Evolutionary conservation across 202 grass and related monocot species (phyloP), one percentile per base, ranked within the genome.

Genomic region (Panicum hallii): DNA sequence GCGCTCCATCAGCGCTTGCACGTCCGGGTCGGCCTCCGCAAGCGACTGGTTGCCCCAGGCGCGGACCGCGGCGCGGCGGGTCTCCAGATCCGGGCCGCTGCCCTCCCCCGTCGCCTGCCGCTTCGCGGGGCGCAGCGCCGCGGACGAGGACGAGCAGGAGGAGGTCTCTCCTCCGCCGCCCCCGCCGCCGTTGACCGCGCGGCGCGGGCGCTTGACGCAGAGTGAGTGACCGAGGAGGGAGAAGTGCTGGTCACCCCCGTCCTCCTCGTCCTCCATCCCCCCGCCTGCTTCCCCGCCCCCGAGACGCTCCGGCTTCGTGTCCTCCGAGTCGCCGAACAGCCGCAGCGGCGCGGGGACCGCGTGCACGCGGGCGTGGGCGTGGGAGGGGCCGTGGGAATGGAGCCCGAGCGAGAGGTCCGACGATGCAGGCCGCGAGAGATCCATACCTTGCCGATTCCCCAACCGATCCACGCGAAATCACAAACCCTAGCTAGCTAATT

Each of bases 341-440:
- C 70, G 90, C 75, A 79, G 47, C 44, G 80, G 89, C 43, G 72
- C 70, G 11, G 63, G 49, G 19, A 77, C 34, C 9, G 68, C 63
- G 75, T 90, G 80, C 68, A 9, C 75, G 45, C 80, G 74, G 22
- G 69, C 57, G 46, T 83, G 79, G 38, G 34, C 66, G 56, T 67
- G 58, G 13, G 55, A 26, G 17, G 72, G 65, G 1, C 55, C 61
- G 14, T 83, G 89, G 9, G 84, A 54, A 60, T 92, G 93, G 67
- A 99, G 87, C 0, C 90, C 91, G 9, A 99, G 91, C 49, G 97
- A 94, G 55, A 99, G 97, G 79, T 84, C 90, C 47, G 97, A 94
- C 82, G 88, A 87, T 45, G 88, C 75, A 0, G 83, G 67, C 40
- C 84, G 79, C 11, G 89, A 86, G 75, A 94, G 90, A 85, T 99